Base-by-base conservation (phyloP, 2,329 filamentous ascomycete genomes). In the Arthrobotrys sinensis region DNA sequence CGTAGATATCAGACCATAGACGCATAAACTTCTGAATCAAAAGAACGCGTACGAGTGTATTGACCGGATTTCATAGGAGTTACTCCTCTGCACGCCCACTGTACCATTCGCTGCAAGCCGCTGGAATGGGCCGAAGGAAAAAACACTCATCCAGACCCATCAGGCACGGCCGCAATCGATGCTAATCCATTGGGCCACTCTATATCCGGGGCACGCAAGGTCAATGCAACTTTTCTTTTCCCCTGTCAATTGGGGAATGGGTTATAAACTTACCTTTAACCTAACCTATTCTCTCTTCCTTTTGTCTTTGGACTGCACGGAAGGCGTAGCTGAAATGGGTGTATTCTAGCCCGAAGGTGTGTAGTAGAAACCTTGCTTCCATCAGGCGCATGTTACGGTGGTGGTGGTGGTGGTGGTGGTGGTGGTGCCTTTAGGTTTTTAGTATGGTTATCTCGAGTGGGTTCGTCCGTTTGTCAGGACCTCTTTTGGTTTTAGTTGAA, bases 121-220 rank as follows among this genome's bases (percentile, higher is more conserved):
- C 24, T 28, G 24, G 24, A 28, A 28, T 28, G 24, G 24, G 4
- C 24, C n/a, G 40, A 45, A 45, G 12, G n/a, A 45, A 45, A 6
- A 16, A 45, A 32, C 8, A 57, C 4, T n/a, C 19, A 12, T 24
- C 16, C 45, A 1, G 4, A 16, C 32, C 32, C 52, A 57, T 43
- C 55, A 60, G 55, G 36, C 55, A 43, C 55, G 55, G 55, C 50
- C 14, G 52, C 52, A 57, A 57, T 57, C 52, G 52, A 40, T 40
- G 55, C 34, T 60, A 60, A 60, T 60, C 55, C n/a, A 60, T 60
- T 60, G 55, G 55, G 28, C 43, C 8, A 43, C 3, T 12, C 24
- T 10, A 28, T 24, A 40, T n/a, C 50, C 28, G 50, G 50, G 50
- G 55, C 36, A 14, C 34, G 4, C 43, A 24, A 19, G 45, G 16